Conservation (phyloP, 2,329 filamentous ascomycete genomes). For the Fusarium incarnatum region DNA sequence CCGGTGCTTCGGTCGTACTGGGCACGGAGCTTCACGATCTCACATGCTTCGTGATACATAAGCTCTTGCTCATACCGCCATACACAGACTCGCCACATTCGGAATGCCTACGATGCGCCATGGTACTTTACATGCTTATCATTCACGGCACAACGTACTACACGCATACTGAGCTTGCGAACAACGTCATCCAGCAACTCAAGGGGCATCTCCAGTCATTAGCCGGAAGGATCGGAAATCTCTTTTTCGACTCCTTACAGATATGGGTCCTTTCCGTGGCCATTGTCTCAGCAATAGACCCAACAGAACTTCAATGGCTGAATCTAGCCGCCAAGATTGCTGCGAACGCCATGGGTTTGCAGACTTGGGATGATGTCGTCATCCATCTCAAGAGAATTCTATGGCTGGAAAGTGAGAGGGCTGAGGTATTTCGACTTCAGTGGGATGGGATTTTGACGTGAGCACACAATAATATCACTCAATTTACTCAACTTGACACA, state of each 20-base stretch:
- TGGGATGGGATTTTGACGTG: conserved; percentile 31
- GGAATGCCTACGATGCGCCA: conserved; percentile 60
- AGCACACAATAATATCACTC: conserved; percentile 1
- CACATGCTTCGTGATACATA: conserved; percentile 65
- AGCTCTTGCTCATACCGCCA: conserved; percentile 52
- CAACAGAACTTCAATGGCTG: conserved; percentile 49
- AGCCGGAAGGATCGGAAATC: background rate
- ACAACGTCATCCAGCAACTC: conserved; percentile 51
- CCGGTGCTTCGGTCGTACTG: conserved; percentile 46
- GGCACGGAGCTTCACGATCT: conserved; percentile 64
- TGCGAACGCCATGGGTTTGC: conserved; percentile 10
- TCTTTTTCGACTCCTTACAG: conserved; percentile 44
- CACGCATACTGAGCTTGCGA: conserved; percentile 58
- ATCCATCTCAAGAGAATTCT: conserved; percentile 24
- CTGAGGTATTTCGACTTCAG: conserved; percentile 19
- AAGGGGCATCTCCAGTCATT: conserved; percentile 46
- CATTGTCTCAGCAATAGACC: conserved; percentile 51
- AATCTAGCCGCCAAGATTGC: conserved; percentile 35
- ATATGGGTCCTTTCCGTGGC: conserved; percentile 59
- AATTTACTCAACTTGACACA: background rate
- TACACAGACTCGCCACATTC: conserved; percentile 32
- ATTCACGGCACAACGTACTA: conserved; percentile 68
- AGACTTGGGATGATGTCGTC: conserved; percentile 36
- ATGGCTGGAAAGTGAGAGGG: conserved; percentile 35
- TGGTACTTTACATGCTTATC: conserved; percentile 64